Conservation (phyloP, 2,329 filamentous ascomycete species). For the Fusarium guadeloupense region DNA sequence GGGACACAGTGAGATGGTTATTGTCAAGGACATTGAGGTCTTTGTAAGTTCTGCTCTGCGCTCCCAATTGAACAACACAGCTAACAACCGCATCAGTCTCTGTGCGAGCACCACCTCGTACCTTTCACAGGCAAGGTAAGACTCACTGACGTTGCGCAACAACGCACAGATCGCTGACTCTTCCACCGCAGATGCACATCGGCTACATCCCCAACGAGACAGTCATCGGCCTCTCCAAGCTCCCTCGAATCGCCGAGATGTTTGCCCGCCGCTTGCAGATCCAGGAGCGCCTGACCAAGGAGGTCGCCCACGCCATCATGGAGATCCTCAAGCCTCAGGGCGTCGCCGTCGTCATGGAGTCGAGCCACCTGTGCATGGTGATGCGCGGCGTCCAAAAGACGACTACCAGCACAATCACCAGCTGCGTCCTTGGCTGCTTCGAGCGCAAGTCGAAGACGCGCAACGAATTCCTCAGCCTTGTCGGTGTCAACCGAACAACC, state of each 20-base stretch:
- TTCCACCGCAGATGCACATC: slow-evolving; percentile 83
- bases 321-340: slow-evolving; percentile 94
- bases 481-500: slow-evolving; percentile 65
- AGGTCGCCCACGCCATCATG: slow-evolving; percentile 92
- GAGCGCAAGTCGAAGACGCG: slow-evolving; percentile 91
- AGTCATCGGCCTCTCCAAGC: slow-evolving; percentile 94
- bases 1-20: slow-evolving; percentile 95
- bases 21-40: slow-evolving; percentile 96
- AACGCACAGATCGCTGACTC: slow-evolving; percentile 3
- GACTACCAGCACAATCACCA: slow-evolving; percentile 86
- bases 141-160: neutral
- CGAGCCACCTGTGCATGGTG: slow-evolving; percentile 96
- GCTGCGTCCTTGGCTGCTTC: slow-evolving; percentile 97
- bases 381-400: slow-evolving; percentile 99
- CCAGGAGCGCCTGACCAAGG: slow-evolving; percentile 94
- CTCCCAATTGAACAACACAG: neutral
- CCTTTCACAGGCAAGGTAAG: slow-evolving; percentile 92
- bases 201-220: slow-evolving; percentile 93
- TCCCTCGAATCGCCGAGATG: slow-evolving; percentile 96
- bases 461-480: slow-evolving; percentile 91
- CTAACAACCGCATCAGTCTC: slow-evolving; percentile 60
- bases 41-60: slow-evolving; percentile 49
- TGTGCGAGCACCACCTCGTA: slow-evolving; percentile 97
- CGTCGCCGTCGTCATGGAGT: slow-evolving; percentile 97
- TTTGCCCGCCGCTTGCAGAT: slow-evolving; percentile 93